These are phyloP conservation scores for Limnanthes douglasii DNA, from an alignment of 345 rosid genomes.

Conservation along the genomic window DNA sequence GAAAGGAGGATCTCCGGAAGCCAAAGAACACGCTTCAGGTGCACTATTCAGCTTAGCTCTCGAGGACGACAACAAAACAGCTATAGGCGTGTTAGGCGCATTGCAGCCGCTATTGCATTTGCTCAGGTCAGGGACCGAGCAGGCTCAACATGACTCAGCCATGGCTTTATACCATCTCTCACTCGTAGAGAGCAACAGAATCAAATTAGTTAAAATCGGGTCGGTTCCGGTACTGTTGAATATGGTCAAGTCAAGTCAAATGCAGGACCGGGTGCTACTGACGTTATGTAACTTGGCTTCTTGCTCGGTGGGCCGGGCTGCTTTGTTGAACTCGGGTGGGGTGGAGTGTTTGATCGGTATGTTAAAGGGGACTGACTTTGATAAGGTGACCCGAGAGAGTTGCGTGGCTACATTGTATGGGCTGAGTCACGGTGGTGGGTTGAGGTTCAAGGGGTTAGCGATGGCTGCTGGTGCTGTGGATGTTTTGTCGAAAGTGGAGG, in stretches of 20 bases:
- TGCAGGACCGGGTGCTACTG: constrained; percentile 29
- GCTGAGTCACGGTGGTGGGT: constrained; percentile 49
- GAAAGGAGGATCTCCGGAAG: constrained; percentile 55
- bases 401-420: constrained; percentile 47
- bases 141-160: constrained; percentile 66
- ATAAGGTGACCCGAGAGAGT: constrained; percentile 34
- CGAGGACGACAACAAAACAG: constrained; percentile 67
- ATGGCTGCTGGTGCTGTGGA: constrained; percentile 49
- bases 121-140: constrained; percentile 38
- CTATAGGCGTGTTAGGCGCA: constrained; percentile 81
- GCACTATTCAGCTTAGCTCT: constrained; percentile 70
- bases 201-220: constrained; percentile 48
- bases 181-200: constrained; percentile 48
- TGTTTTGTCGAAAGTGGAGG: constrained; percentile 36
- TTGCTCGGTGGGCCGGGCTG: constrained; percentile 37
- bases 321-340: constrained; percentile 68
- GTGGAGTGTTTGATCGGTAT: constrained; percentile 48
- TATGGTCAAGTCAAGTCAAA: constrained; percentile 42
- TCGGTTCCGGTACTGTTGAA: constrained; percentile 38
- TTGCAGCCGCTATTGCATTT: constrained; percentile 55
- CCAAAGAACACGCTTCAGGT: constrained; percentile 71
- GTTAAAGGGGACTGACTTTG: constrained; percentile 20
- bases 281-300: constrained; percentile 42
- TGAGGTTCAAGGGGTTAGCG: constrained; percentile 63
- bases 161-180: constrained; percentile 76